phyloP scores from a whole-genome alignment of 129 eudicot genomes.

The Saposhnikovia divaricata region DNA sequence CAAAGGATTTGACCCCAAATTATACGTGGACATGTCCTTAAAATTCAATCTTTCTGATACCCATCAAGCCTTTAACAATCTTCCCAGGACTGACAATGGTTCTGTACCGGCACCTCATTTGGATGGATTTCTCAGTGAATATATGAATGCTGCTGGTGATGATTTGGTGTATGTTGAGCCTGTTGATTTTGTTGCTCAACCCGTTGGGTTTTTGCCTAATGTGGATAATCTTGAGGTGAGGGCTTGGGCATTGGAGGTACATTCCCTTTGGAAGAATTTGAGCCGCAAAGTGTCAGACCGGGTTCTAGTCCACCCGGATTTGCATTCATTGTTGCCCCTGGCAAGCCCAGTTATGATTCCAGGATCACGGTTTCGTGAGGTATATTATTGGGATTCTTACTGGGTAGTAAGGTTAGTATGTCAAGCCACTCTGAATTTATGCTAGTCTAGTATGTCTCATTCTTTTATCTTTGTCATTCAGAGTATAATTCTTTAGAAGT shows the following conservation, averaged over 20 bases:
- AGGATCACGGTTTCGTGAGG: conserved; percentile 91
- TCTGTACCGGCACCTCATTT: conserved; percentile 38
- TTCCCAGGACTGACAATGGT: conserved; percentile 37
- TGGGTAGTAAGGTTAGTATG: conserved; percentile 71
- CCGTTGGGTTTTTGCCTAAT: conserved; percentile 51
- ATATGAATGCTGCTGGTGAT: conserved; percentile 39
- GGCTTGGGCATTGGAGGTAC: conserved; percentile 77
- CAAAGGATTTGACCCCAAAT: conserved; percentile 61
- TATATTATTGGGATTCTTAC: conserved; percentile 96
- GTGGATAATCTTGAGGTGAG: conserved; percentile 62
- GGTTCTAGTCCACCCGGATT: conserved; percentile 51
- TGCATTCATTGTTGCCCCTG: conserved; percentile 72
- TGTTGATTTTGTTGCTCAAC: conserved; percentile 60
- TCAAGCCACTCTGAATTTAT: background rate
- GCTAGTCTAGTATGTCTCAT: background rate
- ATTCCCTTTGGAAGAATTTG: conserved; percentile 78
- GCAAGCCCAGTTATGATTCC: conserved; percentile 64
- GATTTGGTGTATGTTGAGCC: conserved; percentile 68
- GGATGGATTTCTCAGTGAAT: conserved; percentile 32
- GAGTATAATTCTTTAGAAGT: background rate
- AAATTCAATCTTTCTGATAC: conserved; percentile 43
- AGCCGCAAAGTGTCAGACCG: conserved; percentile 57
- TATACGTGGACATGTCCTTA: conserved; percentile 64
- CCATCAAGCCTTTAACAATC: conserved; percentile 38
- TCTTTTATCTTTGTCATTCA: background rate